Conservation (phyloP, 345 rosid species). For the Lepidium sativum region DNA sequence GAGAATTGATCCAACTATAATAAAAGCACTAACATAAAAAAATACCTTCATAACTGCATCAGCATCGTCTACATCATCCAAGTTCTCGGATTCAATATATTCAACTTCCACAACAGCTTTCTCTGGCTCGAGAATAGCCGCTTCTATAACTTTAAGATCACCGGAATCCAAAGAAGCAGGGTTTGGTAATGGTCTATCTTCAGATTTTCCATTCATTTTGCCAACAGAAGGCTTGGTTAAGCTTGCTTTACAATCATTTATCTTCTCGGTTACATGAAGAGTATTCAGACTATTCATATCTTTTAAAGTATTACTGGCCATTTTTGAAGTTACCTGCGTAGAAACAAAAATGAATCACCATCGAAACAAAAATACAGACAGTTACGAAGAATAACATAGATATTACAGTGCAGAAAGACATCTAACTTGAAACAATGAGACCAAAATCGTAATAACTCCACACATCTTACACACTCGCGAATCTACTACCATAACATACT, state of each 20-base stretch:
- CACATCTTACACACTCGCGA: background rate
- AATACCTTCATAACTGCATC: conserved; percentile 58
- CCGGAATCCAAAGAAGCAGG: conserved; percentile 27
- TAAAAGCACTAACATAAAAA: background rate
- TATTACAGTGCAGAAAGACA: background rate
- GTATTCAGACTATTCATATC: conserved; percentile 58
- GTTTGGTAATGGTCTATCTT: conserved; percentile 34
- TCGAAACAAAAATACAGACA: background rate
- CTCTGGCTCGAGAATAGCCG: conserved; percentile 36
- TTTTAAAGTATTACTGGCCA: conserved; percentile 63
- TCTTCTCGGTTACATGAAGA: conserved; percentile 50
- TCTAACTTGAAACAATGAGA: background rate
- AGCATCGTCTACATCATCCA: conserved; percentile 65
- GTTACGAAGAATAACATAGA: background rate
- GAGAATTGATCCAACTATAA: background rate
- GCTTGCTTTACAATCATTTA: conserved; percentile 46
- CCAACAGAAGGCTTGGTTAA: conserved; percentile 44
- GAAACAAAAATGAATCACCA: background rate
- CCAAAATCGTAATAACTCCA: background rate
- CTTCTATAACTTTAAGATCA: conserved; percentile 37
- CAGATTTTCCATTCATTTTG: conserved; percentile 44
- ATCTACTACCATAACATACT: too few species aligned
- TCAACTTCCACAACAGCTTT: conserved; percentile 57
- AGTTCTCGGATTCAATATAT: conserved; percentile 67
- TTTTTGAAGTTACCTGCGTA: conserved; percentile 25